Evolutionary conservation across 2,329 filamentous ascomycete species (phyloP), one percentile per base, ranked within the genome.

Genomic region (Botryotinia convoluta): DNA sequence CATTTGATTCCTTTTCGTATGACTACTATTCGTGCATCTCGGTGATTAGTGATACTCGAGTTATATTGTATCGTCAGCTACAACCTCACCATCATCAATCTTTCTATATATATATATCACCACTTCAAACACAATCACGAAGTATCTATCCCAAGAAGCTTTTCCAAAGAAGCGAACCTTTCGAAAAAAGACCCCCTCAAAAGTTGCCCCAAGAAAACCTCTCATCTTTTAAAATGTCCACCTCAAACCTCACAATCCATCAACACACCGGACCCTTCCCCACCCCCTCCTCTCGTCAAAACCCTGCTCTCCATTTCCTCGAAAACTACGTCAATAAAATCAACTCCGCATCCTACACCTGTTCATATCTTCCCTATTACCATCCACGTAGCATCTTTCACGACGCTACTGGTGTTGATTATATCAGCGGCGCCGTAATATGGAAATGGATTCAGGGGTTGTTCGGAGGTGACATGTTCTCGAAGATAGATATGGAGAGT

Each of bases 401-500:
- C 22, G 71, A 72, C 3, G 62, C 71, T 14, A 72, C 71, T 18
- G 71, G 71, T 7, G 45, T 72, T 32, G 71, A 72, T 37, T 72
- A 72, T 22, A 20, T 45, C 1, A 39, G 61, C 4, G 71, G 71
- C 9, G 61, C 45, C 4, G 62, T 42, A 18, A 62, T 73, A 7
- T 73, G 64, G 71, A 69, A n/a, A 32, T 73, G 71, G 71, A 69
- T 73, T 35, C 54, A 42, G 5, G 71, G 65, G 4, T 26, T 73
- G 3, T 73, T 69, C 32, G 70, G 45, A 2, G 54, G 37, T 22
- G 69, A 29, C 0, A 26, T 42, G 2, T 72, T 72, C 29, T 44
- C 48, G 5, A 54, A 51, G 32, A 70, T 73, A 35, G 57, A 51
- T 4, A 73, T 73, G 71, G 71, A 73, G n/a, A 44, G 5, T 4